Evolutionary conservation across 352 stramenopile genomes (phyloP), one percentile per base, ranked within the genome.

Genomic region (Phytophthora colocasiae): DNA sequence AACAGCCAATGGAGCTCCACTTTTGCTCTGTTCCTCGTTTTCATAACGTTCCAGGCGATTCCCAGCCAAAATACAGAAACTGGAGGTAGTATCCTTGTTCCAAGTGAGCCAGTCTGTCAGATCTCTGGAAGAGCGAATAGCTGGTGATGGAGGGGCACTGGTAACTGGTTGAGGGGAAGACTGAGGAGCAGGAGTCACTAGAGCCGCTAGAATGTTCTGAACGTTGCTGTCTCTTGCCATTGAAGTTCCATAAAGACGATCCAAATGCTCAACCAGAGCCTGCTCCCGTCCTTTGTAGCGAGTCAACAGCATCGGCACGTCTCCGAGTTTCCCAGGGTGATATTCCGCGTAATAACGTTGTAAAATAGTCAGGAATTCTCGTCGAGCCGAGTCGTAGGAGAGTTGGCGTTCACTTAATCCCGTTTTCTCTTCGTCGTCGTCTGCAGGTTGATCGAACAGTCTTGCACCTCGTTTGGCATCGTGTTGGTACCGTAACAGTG

Each of bases 181-280:
- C 15, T 41, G 11, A 9, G 40, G 26, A 5, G 26, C 43, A 4
- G 58, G 34, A 3, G 29, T 52, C 6, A 56, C 41, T 9, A 83
- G 38, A 19, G 55, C 55, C 6, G 66, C 39, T 3, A 91, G 58
- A 3, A 91, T 46, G 14, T 26, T 38, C 4, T 55, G 17, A 6
- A 93, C 60, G 2, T 68, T 64, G 3, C 17, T 15, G 26, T 91
- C 75, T 11, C 69, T 61, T 4, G 56, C 51, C 26, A 94, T 51
- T 4, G 34, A 43, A 0, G 86, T 90, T 8, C 76, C 75, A 52
- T 93, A 91, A 29, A 94, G 87, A 6, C 77, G 77, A 59, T 94
- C 84, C 10, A 94, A 59, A 34, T 92, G 84, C 12, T 80, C 71
- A 0, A 93, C 48, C 1, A 94, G 65, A 2, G 80, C 71, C 12